Evolutionary conservation across 306 rosid species (phyloP), one percentile per base, ranked within the genome.

Genomic region (Cucurbita ficifolia): DNA sequence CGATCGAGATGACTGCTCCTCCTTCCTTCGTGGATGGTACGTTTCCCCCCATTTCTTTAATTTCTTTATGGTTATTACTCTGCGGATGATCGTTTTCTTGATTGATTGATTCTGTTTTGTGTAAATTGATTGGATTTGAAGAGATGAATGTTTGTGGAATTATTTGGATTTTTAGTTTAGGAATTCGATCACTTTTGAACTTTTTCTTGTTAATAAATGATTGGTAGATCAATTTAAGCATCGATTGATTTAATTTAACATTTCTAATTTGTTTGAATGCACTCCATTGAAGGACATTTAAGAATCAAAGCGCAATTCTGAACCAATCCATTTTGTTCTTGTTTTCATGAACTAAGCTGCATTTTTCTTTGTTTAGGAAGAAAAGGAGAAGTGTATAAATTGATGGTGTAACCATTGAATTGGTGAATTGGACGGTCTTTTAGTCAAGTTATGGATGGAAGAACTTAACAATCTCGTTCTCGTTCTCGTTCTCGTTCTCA

Each of bases 1-100:
- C 1, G 79, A 36, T 24, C 16, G 79, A 75, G 17, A 81, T 54
- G 90, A 86, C 45, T 83, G 78, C 21, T 0, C 71, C 63, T 84
- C 95, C 0, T 84, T 89, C 79, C 77, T 92, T 8, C 83, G 70
- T 22, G 96, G 95, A 88, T 92, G 98, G 95, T 90, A 80, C 13
- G 84, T 35, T 36, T 33, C 22, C 40, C 53, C 21, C 53, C 36
- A 1, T 5, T 51, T 29, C 50, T 58, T 48, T 42, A n/a, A 39
- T 63, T 60, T 17, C 19, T 59, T 5, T 22, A 10, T 49, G 14
- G 16, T 21, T 51, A n/a, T 17, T 56, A 22, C 38, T 61, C 10
- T 17, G 2, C 16, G 17, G 49, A 10, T 19, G 8, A 19, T 18
- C 36, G 2, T 64, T 58, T 35, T 65, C 2, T 22, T 68, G 18